phyloP scores from a whole-genome alignment of 495 filamentous ascomycete species.

The Saxophila tyrrhenica region DNA sequence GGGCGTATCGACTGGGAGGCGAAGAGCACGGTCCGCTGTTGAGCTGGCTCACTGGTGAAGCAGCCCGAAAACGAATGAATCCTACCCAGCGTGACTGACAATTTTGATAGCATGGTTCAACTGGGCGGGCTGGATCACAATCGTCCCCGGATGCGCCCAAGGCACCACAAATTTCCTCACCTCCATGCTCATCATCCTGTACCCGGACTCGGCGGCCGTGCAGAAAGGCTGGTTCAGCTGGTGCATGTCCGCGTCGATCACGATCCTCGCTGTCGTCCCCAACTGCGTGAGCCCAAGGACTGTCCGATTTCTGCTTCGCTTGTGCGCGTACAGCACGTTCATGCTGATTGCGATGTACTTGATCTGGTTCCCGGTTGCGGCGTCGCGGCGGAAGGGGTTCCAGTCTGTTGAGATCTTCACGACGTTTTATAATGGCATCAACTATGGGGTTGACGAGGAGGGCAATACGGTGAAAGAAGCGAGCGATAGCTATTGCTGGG shows the following conservation, averaged over 20 bases:
- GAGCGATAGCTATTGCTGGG: slow-evolving; percentile 1
- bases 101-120: slow-evolving; percentile 23
- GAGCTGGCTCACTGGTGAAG: slow-evolving; percentile 31
- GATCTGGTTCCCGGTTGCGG: slow-evolving; percentile 7
- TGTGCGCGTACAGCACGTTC: slow-evolving; percentile 3
- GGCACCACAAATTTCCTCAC: slow-evolving; percentile 30
- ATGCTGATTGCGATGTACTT: slow-evolving; percentile 3
- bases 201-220: slow-evolving; percentile 23
- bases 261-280: slow-evolving; percentile 26
- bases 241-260: slow-evolving; percentile 25
- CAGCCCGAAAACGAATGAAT: too few relatives aligned
- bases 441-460: slow-evolving; percentile 1
- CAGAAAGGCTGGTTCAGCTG: slow-evolving; percentile 28
- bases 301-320: slow-evolving; percentile 4
- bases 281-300: slow-evolving; percentile 24
- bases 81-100: background rate
- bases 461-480: background rate
- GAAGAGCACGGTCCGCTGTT: slow-evolving; percentile 28
- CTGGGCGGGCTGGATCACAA: slow-evolving; percentile 4
- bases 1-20: slow-evolving; percentile 24
- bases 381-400: background rate
- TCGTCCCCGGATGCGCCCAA: slow-evolving; percentile 21
- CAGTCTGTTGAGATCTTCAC: slow-evolving; percentile 5
- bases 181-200: slow-evolving; percentile 26
- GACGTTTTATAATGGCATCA: slow-evolving; percentile 10